Base-by-base conservation (phyloP, 805 yeast genomes). In the Tetrapisispora arboricola region DNA sequence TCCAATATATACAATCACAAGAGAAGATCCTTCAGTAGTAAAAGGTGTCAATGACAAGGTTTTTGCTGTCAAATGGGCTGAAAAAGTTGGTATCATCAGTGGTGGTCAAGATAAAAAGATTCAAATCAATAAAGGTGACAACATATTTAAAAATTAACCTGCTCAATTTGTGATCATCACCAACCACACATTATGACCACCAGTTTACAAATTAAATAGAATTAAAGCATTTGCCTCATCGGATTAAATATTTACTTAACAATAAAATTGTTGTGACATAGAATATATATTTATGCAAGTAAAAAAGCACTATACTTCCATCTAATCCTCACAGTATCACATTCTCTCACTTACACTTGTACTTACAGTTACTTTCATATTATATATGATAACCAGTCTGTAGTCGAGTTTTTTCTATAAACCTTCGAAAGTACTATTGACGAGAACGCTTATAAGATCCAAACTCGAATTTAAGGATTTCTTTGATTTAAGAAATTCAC, bases 41-140 rank as follows among this genome's bases (percentile, higher is more conserved):
- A 68, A 66, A 47, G 64, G 70, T 28, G 66, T 64, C 15, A 69
- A 72, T 40, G 67, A 72, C 37, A 86, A 88, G 57, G 88, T 90
- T 18, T 85, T 87, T 58, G 85, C 84, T 25, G 90, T 86, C 39
- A 80, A 75, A 51, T 92, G 97, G 97, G 80, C 80, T 50, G 75
- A 74, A 43, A 52, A 51, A 11, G 75, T 82, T 43, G 95, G 96
- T 35, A 83, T 92, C 47, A 75, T 86, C 30, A 80, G 94, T 63
- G 97, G 92, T 54, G 98, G 97, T 49, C 82, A 82, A 61, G 96
- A 88, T 64, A 92, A 90, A 63, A 82, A 84, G 68, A 70, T 92
- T 43, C 96, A 90, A 65, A 80, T 92, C 48, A 87, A 85, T 60
- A 63, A 64, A 38, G 73, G 66, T 45, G 64, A 60, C 44, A 53